These are phyloP conservation scores for Annulohypoxylon maeteangense DNA, from an alignment of 495 filamentous ascomycete genomes.

Conservation along the genomic window DNA sequence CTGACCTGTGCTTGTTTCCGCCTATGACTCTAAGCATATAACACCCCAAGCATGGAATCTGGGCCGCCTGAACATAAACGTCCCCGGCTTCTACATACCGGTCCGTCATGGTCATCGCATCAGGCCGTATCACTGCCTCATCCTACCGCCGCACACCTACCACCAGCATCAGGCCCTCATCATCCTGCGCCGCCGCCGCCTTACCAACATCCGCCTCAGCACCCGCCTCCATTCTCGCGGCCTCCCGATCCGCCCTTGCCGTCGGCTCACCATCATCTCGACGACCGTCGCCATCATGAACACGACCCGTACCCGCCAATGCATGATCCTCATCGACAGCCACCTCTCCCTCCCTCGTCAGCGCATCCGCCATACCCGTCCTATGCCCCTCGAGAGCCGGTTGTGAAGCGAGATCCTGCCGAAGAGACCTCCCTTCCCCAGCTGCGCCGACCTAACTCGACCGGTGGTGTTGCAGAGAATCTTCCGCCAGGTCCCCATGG, in stretches of 20 bases:
- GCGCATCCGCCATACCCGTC: conserved; percentile 55
- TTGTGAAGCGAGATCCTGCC: conserved; percentile 62
- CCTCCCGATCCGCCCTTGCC: conserved; percentile 52
- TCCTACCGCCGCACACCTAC: conserved; percentile 54
- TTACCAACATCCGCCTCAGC: conserved; percentile 46
- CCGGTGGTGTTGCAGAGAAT: conserved; percentile 52
- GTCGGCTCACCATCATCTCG: conserved; percentile 50
- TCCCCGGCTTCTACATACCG: conserved; percentile 56
- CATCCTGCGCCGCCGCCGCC: conserved; percentile 54
- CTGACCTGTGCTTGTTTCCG: conserved; percentile 49
- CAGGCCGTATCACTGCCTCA: conserved; percentile 59
- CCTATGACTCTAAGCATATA: conserved; percentile 54
- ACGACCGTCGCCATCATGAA: conserved; percentile 63
- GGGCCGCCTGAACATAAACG: conserved; percentile 60
- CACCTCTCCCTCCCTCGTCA: conserved; percentile 53
- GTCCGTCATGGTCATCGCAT: conserved; percentile 58
- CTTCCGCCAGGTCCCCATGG: conserved; percentile 53
- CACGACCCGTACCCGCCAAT: conserved; percentile 60
- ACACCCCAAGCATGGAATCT: conserved; percentile 62
- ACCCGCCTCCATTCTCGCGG: conserved; percentile 54
- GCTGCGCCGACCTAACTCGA: conserved; percentile 57
- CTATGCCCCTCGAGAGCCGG: conserved; percentile 55
- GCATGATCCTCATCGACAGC: conserved; percentile 61
- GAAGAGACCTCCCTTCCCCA: conserved; percentile 58
- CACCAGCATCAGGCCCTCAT: conserved; percentile 51